Evolutionary conservation across 164 flowering plant genomes (phyloP).

Genomic region (Aristolochia fimbriata): DNA sequence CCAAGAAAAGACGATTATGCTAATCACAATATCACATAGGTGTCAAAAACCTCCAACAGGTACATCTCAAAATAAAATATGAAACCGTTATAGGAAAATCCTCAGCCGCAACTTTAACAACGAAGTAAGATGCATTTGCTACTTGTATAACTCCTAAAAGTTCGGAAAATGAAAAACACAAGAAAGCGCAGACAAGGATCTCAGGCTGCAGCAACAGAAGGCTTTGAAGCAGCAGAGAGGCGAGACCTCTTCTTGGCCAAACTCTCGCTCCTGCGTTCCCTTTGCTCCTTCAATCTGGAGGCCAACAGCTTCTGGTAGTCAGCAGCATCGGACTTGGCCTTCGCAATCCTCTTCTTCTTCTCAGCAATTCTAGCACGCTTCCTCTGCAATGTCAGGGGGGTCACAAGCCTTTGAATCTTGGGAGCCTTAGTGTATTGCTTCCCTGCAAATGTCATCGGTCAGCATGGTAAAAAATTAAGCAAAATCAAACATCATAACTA

Average conservation of each 20-base stretch:
- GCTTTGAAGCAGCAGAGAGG: slow-evolving; percentile 43
- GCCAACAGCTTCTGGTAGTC: slow-evolving; percentile 53
- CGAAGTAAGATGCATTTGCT: too few species aligned
- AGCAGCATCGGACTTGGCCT: slow-evolving; percentile 46
- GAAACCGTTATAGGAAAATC: too few species aligned
- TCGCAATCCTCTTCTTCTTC: slow-evolving; percentile 41
- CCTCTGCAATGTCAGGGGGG: slow-evolving; percentile 43
- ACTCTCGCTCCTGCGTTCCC: slow-evolving; percentile 39
- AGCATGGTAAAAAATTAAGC: neutral
- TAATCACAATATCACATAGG: too few species aligned
- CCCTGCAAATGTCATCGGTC: slow-evolving; percentile 13
- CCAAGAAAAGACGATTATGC: too few species aligned
- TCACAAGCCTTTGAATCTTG: slow-evolving; percentile 42
- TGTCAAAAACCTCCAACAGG: too few species aligned
- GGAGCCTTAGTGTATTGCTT: slow-evolving; percentile 37
- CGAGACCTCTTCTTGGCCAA: slow-evolving; percentile 44
- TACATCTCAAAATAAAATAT: too few species aligned
- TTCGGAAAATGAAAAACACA: too few species aligned
- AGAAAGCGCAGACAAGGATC: too few species aligned
- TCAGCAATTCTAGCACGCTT: slow-evolving; percentile 39
- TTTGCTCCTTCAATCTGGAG: slow-evolving; percentile 37
- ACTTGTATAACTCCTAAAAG: too few species aligned
- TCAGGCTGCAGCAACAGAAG: slow-evolving; percentile 19
- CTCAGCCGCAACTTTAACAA: too few species aligned
- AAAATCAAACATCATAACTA: neutral